Percentiles rank a stretch among this genome's conserved stretches.
Evolutionary conservation across 169 alveolate genomes (phyloP).

Genomic region (Plasmodium fragile): DNA sequence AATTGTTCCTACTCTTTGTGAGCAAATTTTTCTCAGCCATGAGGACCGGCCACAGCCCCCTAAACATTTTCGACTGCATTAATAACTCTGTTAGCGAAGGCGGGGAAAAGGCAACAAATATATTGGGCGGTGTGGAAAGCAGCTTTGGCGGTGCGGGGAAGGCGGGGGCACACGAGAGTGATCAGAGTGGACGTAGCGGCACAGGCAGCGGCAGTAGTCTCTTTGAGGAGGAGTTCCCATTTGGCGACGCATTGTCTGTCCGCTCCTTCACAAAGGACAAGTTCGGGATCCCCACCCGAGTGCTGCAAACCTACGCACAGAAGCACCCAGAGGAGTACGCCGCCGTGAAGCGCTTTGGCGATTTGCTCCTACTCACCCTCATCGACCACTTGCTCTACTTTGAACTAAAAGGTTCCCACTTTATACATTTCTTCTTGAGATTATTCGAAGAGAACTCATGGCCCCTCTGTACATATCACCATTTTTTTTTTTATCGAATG

Average conservation of each 20-base stretch:
- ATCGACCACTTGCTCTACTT: conserved; percentile 40
- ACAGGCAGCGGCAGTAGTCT: neutral
- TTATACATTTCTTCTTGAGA: conserved; percentile 33
- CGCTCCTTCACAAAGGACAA: neutral
- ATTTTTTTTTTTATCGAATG: conserved; percentile 29
- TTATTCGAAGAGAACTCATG: conserved; percentile 22
- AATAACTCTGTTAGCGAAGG: conserved; percentile 42
- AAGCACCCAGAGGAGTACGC: conserved; percentile 19
- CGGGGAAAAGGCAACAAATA: neutral
- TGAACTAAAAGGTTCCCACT: conserved; percentile 45
- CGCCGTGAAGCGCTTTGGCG: neutral
- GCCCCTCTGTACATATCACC: conserved; percentile 45
- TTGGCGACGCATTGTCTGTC: neutral
- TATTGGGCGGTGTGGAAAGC: neutral
- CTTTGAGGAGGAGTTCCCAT: neutral
- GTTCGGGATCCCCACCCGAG: neutral
- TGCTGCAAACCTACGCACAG: neutral
- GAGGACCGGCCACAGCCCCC: neutral
- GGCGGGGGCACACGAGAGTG: neutral
- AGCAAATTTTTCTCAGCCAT: neutral
- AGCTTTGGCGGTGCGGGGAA: too few relatives aligned
- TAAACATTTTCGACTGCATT: conserved; percentile 33
- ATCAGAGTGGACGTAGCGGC: neutral
- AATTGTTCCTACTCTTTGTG: conserved; percentile 34
- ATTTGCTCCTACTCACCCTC: conserved; percentile 31